phyloP scores from a whole-genome alignment of 768 basidiomycete species.

The Auricularia auricula-judae region DNA sequence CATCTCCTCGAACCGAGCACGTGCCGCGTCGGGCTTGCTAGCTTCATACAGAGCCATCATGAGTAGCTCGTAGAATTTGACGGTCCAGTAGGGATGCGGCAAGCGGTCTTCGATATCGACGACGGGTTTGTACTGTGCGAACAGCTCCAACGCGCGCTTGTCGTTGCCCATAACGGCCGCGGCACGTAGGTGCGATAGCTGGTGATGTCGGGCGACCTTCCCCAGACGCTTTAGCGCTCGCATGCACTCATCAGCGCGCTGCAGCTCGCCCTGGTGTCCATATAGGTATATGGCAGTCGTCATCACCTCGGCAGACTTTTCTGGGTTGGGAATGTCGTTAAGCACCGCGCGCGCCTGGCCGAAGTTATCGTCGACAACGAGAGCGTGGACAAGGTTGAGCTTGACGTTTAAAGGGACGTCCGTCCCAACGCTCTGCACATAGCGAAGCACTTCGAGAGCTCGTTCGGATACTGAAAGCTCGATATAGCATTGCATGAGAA shows the following conservation, averaged over 20 bases:
- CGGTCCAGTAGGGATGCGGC: slow-evolving; percentile 25
- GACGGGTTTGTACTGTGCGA: slow-evolving; percentile 42
- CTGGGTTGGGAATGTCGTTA: background rate
- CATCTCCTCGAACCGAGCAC: slow-evolving; percentile 44
- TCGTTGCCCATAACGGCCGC: slow-evolving; percentile 37
- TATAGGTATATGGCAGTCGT: slow-evolving; percentile 37
- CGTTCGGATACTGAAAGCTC: background rate
- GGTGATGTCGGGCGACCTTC: slow-evolving; percentile 19
- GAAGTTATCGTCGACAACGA: background rate
- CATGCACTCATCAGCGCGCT: slow-evolving; percentile 34
- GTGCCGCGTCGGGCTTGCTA: slow-evolving; percentile 33
- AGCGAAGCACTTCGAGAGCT: background rate
- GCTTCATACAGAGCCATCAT: slow-evolving; percentile 33
- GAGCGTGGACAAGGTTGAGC: background rate
- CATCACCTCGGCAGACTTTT: slow-evolving; percentile 9
- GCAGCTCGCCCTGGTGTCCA: slow-evolving; percentile 40
- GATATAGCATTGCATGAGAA: background rate
- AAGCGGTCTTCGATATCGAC: slow-evolving; percentile 17
- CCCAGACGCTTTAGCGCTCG: slow-evolving; percentile 21
- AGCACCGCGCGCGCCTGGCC: background rate
- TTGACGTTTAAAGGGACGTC: background rate
- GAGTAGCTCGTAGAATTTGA: slow-evolving; percentile 44
- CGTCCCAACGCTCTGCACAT: background rate
- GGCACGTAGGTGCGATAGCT: slow-evolving; percentile 42
- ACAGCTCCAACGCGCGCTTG: slow-evolving; percentile 34